Base-by-base conservation (phyloP, 495 filamentous ascomycete genomes). In the Hypoxylon fragiforme region DNA sequence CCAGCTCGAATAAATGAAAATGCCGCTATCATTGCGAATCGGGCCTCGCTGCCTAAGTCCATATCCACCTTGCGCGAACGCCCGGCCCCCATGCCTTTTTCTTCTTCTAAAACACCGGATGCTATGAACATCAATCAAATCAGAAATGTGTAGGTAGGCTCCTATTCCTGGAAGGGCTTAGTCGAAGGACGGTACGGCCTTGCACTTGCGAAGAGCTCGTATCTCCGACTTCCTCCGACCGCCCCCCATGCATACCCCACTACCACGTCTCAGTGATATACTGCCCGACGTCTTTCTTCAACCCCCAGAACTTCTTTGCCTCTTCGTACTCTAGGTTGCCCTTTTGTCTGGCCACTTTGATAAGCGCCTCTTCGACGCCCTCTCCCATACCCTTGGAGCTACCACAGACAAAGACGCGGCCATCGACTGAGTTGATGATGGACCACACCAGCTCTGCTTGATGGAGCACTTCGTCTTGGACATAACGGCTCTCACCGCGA, bases 391-490 rank as follows among this genome's bases (percentile, higher is more conserved):
- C 94, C 75, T 90, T 89, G 52, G 83, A 88, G 64, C 87, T 92
- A 14, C 94, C 94, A 63, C 95, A 97, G 21, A 98, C 94, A 67
- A 97, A 98, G 12, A 98, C 84, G 8, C 94, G 81, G 0, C 94
- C 94, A 63, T 98, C 94, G 7, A 97, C 75, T 16, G 90, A 81
- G 68, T 97, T 97, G 73, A 96, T 87, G 43, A 97, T 88, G 65
- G 86, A 92, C 94, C 95, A 98, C 13, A 98, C 94, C 14, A 97
- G 78, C 68, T 98, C 92, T 2, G 91, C 91, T 68, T 97, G 94
- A 32, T 86, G 78, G 14, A 83, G 69, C 1, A 92, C 91, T 66
- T 95, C 91, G 58, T 94, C 90, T 62, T 94, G 90, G 7, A 95
- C 90, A 61, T 95, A 94, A 48, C 84, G 82, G 38, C 87, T 85